These are phyloP conservation scores for Epichloe gansuensis DNA, from an alignment of 2,329 filamentous ascomycete species.

Conservation along the genomic window DNA sequence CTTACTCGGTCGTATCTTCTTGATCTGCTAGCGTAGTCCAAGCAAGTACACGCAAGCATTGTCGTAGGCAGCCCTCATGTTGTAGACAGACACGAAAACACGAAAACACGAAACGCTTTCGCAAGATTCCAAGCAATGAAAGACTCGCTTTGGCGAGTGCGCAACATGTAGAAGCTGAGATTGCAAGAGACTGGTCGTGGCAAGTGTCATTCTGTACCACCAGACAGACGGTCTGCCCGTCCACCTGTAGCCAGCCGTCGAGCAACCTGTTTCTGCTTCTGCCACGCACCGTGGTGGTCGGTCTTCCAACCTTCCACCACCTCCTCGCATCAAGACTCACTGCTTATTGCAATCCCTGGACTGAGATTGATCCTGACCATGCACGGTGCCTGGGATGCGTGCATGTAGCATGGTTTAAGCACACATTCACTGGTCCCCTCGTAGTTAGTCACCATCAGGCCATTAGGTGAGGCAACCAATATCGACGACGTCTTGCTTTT, in stretches of 20 bases:
- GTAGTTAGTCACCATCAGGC: background rate
- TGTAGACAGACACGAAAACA: background rate
- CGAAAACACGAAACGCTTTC: background rate
- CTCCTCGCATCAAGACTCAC: background rate
- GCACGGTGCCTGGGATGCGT: background rate
- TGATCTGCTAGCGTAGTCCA: background rate
- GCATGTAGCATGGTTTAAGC: background rate
- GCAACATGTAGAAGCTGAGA: background rate
- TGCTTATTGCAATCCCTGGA: background rate
- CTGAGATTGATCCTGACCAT: too few species aligned
- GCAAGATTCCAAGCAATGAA: background rate
- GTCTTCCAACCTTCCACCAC: background rate
- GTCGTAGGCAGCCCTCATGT: too few species aligned
- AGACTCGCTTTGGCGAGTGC: background rate
- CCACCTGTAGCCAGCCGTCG: constrained; percentile 4
- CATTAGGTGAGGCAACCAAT: background rate
- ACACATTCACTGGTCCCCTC: background rate
- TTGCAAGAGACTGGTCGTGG: background rate
- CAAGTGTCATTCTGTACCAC: background rate
- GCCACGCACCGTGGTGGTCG: background rate
- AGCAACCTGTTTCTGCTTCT: background rate
- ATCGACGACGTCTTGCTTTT: too few species aligned
- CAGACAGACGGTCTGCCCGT: background rate
- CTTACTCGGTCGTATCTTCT: background rate
- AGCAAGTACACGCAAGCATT: background rate